phyloP scores from a whole-genome alignment of 2,329 filamentous ascomycete species.

The Dactylellina haptotyla region DNA sequence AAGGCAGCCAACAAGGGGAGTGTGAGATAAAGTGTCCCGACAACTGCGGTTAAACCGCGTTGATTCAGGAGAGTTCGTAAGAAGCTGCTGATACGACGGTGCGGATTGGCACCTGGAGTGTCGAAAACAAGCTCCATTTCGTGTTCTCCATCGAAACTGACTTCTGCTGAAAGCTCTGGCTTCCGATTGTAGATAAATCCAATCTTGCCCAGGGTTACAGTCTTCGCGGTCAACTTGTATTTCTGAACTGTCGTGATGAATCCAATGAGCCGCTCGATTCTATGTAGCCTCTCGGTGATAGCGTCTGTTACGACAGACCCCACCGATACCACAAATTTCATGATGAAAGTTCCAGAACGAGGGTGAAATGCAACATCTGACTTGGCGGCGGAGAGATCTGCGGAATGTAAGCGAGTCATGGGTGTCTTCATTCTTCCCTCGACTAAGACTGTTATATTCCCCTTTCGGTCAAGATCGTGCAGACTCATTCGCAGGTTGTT shows the following conservation, averaged over 20 bases:
- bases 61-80: conserved; percentile 71
- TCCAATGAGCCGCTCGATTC: conserved; percentile 75
- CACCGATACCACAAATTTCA: conserved; percentile 70
- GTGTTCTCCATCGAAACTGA: conserved; percentile 57
- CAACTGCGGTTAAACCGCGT: conserved; percentile 66
- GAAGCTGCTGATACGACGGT: conserved; percentile 71
- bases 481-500: conserved; percentile 71
- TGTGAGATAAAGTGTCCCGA: conserved; percentile 69
- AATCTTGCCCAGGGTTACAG: conserved; percentile 71
- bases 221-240: conserved; percentile 68
- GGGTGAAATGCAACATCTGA: conserved; percentile 72
- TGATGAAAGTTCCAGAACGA: conserved; percentile 70
- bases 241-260: conserved; percentile 72
- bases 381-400: conserved; percentile 61
- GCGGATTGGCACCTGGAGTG: conserved; percentile 69
- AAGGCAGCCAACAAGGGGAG: conserved; percentile 73
- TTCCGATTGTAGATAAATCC: conserved; percentile 73
- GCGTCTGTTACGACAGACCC: conserved; percentile 70
- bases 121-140: conserved; percentile 71
- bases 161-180: conserved; percentile 55
- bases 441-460: conserved; percentile 68
- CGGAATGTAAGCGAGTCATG: conserved; percentile 63
- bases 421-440: conserved; percentile 69
- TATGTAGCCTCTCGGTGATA: conserved; percentile 71
- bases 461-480: conserved; percentile 65